A percentile compares a stretch with the other conserved stretches of the same genome.
Evolutionary conservation across 176 grass and related monocot genomes (phyloP).

Genomic region (Cenchrus fungigraminus): DNA sequence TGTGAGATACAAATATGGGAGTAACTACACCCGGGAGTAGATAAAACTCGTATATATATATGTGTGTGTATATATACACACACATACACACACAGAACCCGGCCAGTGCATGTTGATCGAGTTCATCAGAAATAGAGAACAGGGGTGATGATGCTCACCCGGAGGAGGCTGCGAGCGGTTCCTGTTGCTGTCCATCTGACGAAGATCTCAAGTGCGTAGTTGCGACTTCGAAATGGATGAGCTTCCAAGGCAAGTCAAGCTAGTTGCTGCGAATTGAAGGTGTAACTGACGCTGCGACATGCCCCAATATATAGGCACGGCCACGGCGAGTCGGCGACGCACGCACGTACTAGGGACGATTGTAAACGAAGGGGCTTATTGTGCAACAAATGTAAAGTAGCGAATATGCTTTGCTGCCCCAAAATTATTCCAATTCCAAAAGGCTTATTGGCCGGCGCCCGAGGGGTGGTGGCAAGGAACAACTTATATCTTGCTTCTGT

Average conservation of each 20-base stretch:
- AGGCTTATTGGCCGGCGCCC: background rate
- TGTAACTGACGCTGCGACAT: background rate
- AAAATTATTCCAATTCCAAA: background rate
- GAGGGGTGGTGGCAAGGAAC: background rate
- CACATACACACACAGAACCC: background rate
- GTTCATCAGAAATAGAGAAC: background rate
- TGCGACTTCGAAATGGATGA: background rate
- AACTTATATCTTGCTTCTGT: background rate
- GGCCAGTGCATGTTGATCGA: background rate
- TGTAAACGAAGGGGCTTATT: background rate
- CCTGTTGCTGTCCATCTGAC: slow-evolving; percentile 28
- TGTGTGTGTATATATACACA: too few species aligned
- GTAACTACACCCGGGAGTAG: too few species aligned
- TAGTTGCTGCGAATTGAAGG: background rate
- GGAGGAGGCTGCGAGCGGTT: slow-evolving; percentile 34
- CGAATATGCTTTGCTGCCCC: background rate
- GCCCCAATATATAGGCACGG: too few species aligned
- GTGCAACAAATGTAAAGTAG: background rate
- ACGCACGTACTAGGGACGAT: too few species aligned
- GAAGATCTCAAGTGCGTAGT: background rate
- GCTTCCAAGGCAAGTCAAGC: background rate
- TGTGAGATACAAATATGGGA: too few species aligned
- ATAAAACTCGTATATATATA: too few species aligned
- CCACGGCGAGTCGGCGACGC: too few species aligned
- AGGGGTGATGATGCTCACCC: background rate